Evolutionary conservation across 768 basidiomycete species (phyloP), one percentile per base, ranked within the genome.

Genomic region (Gloeophyllum trabeum): DNA sequence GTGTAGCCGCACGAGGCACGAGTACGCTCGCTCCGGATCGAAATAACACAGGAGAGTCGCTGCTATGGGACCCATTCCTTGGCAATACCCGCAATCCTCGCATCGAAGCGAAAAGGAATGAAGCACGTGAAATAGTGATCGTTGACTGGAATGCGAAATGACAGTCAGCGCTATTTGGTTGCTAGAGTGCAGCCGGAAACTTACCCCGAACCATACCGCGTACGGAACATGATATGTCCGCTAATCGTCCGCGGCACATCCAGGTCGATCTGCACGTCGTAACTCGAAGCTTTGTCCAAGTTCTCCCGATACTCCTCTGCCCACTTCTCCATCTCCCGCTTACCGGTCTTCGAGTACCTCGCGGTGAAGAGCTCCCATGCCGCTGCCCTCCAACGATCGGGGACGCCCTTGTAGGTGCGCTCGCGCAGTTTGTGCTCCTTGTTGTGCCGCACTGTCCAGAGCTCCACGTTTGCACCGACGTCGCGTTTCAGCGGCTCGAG

Each of bases 31-130:
- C 62, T 91, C 87, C 5, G 96, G 90, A 48, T 83, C 81, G 57
- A 91, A 83, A 59, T 98, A 98, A 62, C 86, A 92, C 10, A 97
- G 73, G 18, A 99, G 70, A 1, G 92, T 97, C 1, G 93, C 87
- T 0, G 94, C 90, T 44, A 99, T 87, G 4, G 94, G 88, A 2
- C 96, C 93, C 96, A 99, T 99, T 46, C 96, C 96, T 63, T 99
- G 96, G 30, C 93, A 92, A 57, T 99, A 99, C 13, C 94, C 94
- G 47, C 96, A 98, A 7, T 73, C 66, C 14, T 67, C 59, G 61
- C 94, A 97, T n/a, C 70, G 67, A 16, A 93, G 69, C 1, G 91
- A 93, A 57, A 96, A 92, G 40, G 76, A 76, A 59, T 98, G 96
- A 21, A 98, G 70, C 44, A 96, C 90, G 56, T 90, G 91, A 61